Base-by-base conservation (phyloP, 139 green algal genomes). In the Chlorella sp. region DNA sequence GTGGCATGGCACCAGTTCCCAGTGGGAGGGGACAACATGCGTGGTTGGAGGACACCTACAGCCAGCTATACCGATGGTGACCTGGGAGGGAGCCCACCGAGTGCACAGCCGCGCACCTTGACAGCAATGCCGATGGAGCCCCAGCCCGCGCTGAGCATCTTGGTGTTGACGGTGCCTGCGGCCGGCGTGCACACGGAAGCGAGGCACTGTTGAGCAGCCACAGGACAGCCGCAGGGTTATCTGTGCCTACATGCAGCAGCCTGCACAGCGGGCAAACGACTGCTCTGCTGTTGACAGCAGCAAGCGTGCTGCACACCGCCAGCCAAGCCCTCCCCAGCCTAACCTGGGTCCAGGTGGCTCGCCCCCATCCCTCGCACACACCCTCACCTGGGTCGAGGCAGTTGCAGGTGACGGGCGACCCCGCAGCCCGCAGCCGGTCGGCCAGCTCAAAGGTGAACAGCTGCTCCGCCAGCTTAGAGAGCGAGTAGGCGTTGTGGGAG, bases 81-180 rank as follows among this genome's bases (percentile, higher is more conserved):
- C n/a, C n/a, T n/a, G n/a, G n/a, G n/a, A n/a, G n/a, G n/a, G n/a
- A 65, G 62, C 62, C 62, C 62, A 69, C 40, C 40, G 2, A 36
- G 22, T 1, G 68, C 64, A 43, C 17, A 43, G 68, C 68, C 3
- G 40, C 81, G 7, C 82, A 84, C 84, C 58, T 84, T 84, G 19
- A 89, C 69, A 0, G 76, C 51, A 24, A 96, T 95, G 74, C 93
- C 93, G n/a, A 92, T 92, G 36, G 79, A 28, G 28, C 93, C 92
- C 93, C 93, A 95, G 1, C 92, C 92, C 1, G 87, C 85, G 24
- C 86, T 44, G 36, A 95, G 83, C 93, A 96, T 95, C 83, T 96
- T 96, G 11, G 93, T 95, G 82, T 96, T 95, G 17, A 96, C 90
- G 1, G 89, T 93, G 11, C 79, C 77, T 83, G 77, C 19, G 34